Conservation (phyloP, 2,329 filamentous ascomycete species). For the Colletotrichum chlorophyti region DNA sequence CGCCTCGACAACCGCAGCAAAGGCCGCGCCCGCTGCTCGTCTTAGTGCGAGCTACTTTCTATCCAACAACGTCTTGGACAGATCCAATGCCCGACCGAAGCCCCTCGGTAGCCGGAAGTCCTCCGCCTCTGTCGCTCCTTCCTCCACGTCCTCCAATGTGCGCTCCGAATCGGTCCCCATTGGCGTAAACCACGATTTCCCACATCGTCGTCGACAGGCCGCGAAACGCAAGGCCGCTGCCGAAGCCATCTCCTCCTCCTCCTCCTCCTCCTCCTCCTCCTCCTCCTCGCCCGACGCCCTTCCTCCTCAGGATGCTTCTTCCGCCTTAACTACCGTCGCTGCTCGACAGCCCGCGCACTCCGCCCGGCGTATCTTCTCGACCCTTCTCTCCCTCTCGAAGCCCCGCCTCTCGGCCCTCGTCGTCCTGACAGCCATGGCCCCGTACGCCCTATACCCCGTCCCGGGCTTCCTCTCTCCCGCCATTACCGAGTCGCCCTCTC, state of each 20-base stretch:
- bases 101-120: conserved; percentile 15
- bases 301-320: conserved; percentile 59
- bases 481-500: conserved; percentile 72
- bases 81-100: conserved; percentile 1
- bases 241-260: neutral
- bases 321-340: conserved; percentile 59
- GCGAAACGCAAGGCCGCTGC: conserved; percentile 25
- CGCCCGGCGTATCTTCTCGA: conserved; percentile 72
- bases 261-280: neutral
- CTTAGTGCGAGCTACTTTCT: conserved; percentile 30
- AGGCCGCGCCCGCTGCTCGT: conserved; percentile 23
- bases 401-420: conserved; percentile 91
- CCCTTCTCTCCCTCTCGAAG: conserved; percentile 92
- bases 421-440: conserved; percentile 86
- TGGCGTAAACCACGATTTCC: conserved; percentile 20
- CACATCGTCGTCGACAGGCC: conserved; percentile 30
- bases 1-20: conserved; percentile 19
- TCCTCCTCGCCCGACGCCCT: conserved; percentile 32
- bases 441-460: conserved; percentile 93
- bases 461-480: conserved; percentile 81
- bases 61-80: conserved; percentile 26
- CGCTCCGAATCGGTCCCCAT: conserved; percentile 10
- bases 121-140: conserved; percentile 13
- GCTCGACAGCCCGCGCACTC: conserved; percentile 58
- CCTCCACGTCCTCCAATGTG: conserved; percentile 4